phyloP scores from a whole-genome alignment of 108 stramenopile species.

The Nitzschia palea region DNA sequence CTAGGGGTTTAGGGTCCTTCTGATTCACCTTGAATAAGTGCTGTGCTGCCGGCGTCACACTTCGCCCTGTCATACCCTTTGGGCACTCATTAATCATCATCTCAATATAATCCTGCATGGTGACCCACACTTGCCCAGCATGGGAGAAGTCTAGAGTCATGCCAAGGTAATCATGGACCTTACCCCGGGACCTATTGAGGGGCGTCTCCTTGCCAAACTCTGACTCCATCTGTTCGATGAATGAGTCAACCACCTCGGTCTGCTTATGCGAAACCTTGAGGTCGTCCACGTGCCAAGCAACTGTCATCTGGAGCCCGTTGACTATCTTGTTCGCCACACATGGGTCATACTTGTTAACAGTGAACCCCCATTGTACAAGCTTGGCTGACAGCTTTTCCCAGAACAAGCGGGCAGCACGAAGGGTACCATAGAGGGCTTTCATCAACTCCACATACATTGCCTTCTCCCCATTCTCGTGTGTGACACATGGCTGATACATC shows the following conservation, averaged over 20 bases:
- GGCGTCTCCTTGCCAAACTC: constrained; percentile 23
- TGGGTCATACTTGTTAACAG: constrained; percentile 37
- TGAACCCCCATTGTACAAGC: constrained; percentile 27
- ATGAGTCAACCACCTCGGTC: constrained; percentile 3
- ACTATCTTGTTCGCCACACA: constrained; percentile 45
- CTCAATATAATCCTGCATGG: constrained; percentile 32
- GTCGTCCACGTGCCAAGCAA: constrained; percentile 53
- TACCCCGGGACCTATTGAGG: constrained; percentile 17
- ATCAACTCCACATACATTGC: constrained; percentile 13
- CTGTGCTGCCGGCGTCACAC: constrained; percentile 31
- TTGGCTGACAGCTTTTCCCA: constrained; percentile 2
- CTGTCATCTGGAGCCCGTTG: constrained; percentile 40
- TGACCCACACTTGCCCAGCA: constrained; percentile 3
- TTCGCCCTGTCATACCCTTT: not conserved
- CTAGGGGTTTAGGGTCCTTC: not conserved
- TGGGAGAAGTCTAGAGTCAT: constrained; percentile 32
- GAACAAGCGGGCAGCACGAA: constrained; percentile 22
- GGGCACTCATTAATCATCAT: constrained; percentile 11
- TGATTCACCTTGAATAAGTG: constrained; percentile 40
- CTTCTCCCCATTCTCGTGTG: constrained; percentile 22
- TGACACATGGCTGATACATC: constrained; percentile 3
- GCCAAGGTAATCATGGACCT: constrained; percentile 38
- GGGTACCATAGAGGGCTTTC: constrained; percentile 44
- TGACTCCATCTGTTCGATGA: constrained; percentile 7
- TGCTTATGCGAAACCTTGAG: constrained; percentile 41